Evolutionary conservation across 768 basidiomycete species (phyloP).

Genomic region (Leccinum subtestaceum): DNA sequence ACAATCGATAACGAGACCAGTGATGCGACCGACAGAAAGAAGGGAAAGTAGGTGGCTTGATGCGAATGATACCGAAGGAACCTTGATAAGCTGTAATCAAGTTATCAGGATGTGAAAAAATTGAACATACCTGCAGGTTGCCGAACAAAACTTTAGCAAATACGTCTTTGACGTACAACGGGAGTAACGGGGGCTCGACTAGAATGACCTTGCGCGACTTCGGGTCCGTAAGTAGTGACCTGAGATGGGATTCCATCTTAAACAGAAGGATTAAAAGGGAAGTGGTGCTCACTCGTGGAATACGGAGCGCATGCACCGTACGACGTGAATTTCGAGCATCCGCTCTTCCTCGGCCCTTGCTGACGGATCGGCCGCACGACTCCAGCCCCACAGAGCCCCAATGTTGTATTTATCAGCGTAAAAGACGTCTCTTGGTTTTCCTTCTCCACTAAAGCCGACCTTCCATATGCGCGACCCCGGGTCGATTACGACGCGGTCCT

Average conservation of each 20-base stretch:
- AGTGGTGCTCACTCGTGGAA: slow-evolving; percentile 71
- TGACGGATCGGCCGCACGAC: slow-evolving; percentile 47
- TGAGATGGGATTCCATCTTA: slow-evolving; percentile 35
- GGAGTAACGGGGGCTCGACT: slow-evolving; percentile 85
- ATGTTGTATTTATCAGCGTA: slow-evolving; percentile 46
- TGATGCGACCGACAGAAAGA: slow-evolving; percentile 82
- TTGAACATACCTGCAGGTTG: slow-evolving; percentile 67
- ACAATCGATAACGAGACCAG: slow-evolving; percentile 90
- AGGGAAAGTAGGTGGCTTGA: slow-evolving; percentile 84
- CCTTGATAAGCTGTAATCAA: slow-evolving; percentile 42
- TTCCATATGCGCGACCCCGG: slow-evolving; percentile 95
- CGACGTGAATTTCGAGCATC: slow-evolving; percentile 66
- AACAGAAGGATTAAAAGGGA: slow-evolving; percentile 2
- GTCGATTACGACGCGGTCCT: slow-evolving; percentile 94
- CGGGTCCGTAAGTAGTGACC: slow-evolving; percentile 90
- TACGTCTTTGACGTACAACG: slow-evolving; percentile 83
- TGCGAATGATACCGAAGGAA: slow-evolving; percentile 92
- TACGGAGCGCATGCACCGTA: slow-evolving; percentile 67
- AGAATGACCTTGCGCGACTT: slow-evolving; percentile 94
- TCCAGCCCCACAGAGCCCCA: slow-evolving; percentile 58
- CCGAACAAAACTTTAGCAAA: slow-evolving; percentile 86
- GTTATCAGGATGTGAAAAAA: not conserved
- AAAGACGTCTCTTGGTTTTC: slow-evolving; percentile 86
- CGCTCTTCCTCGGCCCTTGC: slow-evolving; percentile 73
- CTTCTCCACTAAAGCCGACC: slow-evolving; percentile 96